Evolutionary conservation across 176 grass and related monocot species (phyloP).

Genomic region (Stipa capillata): DNA sequence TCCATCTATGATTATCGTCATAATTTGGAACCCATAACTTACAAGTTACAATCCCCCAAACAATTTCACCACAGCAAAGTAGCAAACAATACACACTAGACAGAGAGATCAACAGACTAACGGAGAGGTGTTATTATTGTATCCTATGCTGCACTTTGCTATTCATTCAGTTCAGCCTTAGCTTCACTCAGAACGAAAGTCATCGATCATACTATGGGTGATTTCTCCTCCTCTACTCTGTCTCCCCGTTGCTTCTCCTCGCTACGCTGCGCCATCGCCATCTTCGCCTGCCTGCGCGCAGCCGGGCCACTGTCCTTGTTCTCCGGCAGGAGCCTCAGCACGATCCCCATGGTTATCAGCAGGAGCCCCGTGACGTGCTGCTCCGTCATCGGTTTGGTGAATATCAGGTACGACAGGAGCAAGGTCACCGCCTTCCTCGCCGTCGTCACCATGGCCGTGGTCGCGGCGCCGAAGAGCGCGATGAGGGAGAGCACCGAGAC

Average conservation of each 20-base stretch:
- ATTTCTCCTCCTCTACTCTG: conserved; percentile 35
- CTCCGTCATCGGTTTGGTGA: conserved; percentile 89
- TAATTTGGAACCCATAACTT: not conserved
- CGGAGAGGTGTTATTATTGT: not conserved
- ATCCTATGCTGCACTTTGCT: not conserved
- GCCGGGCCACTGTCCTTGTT: conserved; percentile 30
- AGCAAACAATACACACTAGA: not conserved
- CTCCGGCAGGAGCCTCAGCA: conserved; percentile 72
- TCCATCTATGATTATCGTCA: not conserved
- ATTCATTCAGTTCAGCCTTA: not conserved
- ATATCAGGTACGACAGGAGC: conserved; percentile 87
- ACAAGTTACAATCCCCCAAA: not conserved
- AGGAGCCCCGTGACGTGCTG: conserved; percentile 71
- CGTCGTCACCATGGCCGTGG: conserved; percentile 83
- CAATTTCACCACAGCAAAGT: not conserved
- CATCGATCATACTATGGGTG: conserved; percentile 29
- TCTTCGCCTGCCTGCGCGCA: not conserved
- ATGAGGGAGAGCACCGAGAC: conserved; percentile 94
- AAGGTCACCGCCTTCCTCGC: conserved; percentile 82
- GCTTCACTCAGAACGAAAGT: too few species aligned
- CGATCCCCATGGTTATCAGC: conserved; percentile 79
- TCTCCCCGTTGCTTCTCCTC: conserved; percentile 11
- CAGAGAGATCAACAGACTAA: not conserved
- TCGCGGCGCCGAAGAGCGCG: conserved; percentile 73
- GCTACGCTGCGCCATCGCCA: not conserved